Evolutionary conservation across 2,329 filamentous ascomycete genomes (phyloP).

Genomic region (Botrytis medusae): DNA sequence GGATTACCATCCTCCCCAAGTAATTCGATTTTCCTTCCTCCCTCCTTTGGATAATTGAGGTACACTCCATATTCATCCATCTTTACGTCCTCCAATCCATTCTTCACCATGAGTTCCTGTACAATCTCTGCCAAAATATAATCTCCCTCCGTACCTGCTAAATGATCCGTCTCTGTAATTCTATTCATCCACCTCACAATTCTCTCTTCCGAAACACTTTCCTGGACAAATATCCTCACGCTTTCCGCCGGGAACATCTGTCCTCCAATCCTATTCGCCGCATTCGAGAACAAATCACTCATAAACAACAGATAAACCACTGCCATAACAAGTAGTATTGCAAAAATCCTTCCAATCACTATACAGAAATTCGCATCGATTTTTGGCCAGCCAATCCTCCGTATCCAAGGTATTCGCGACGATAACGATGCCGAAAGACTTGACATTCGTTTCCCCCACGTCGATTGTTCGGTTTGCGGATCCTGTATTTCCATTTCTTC

Average conservation of each 20-base stretch:
- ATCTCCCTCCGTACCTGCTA: conserved; percentile 93
- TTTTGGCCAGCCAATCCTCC: conserved; percentile 35
- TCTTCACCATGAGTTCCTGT: conserved; percentile 69
- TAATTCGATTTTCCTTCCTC: conserved; percentile 79
- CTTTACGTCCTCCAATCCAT: conserved; percentile 71
- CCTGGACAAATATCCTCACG: conserved; percentile 72
- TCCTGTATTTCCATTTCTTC: conserved; percentile 88
- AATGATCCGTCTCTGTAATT: conserved; percentile 80
- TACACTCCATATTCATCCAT: conserved; percentile 85
- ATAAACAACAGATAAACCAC: conserved; percentile 84
- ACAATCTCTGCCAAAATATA: conserved; percentile 83
- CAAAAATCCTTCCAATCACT: conserved; percentile 70
- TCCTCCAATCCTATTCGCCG: conserved; percentile 60
- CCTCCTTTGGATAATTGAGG: conserved; percentile 81
- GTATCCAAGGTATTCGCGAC: conserved; percentile 38
- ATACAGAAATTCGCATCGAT: conserved; percentile 50
- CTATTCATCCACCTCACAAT: conserved; percentile 74
- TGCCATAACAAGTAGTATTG: conserved; percentile 70
- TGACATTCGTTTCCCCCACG: conserved; percentile 42
- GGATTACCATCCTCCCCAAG: conserved; percentile 65
- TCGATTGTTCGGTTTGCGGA: conserved; percentile 47
- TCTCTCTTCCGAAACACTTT: conserved; percentile 65
- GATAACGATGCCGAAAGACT: conserved; percentile 38
- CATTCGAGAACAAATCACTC: conserved; percentile 74
- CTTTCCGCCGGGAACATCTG: conserved; percentile 82